A percentile compares a stretch with the other conserved stretches of the same genome.
phyloP scores from a whole-genome alignment of 1,284 basidiomycete species.

The Cryptococcus sp. region DNA sequence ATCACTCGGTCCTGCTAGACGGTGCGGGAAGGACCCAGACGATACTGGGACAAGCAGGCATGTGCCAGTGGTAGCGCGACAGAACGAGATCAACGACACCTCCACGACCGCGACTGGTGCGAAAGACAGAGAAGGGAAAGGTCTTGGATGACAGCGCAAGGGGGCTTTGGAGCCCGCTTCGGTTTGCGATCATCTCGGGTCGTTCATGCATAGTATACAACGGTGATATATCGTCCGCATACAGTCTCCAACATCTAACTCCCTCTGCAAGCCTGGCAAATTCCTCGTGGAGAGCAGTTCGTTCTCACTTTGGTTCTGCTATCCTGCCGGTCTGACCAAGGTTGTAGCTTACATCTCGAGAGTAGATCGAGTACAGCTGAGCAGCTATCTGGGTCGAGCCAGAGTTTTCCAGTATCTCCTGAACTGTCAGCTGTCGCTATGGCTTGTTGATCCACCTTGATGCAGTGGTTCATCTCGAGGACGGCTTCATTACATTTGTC shows the following conservation, averaged over 20 bases:
- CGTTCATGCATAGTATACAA: too few relatives aligned
- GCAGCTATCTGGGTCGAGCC: constrained; percentile 61
- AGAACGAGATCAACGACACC: too few relatives aligned
- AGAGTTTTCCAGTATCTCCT: constrained; percentile 39
- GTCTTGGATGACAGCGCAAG: too few relatives aligned
- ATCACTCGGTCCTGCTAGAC: too few relatives aligned
- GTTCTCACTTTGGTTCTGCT: constrained; percentile 30
- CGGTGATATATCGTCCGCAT: too few relatives aligned
- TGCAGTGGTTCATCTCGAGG: constrained; percentile 43
- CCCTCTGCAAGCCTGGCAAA: background rate
- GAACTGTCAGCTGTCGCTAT: constrained; percentile 3
- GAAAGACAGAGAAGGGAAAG: too few relatives aligned
- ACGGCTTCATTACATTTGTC: constrained; percentile 47
- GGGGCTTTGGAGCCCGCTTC: too few relatives aligned
- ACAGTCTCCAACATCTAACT: background rate
- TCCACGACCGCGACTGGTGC: too few relatives aligned
- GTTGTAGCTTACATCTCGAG: constrained; percentile 80
- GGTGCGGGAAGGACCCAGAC: too few relatives aligned
- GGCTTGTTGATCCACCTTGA: constrained; percentile 28
- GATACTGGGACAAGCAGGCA: too few relatives aligned
- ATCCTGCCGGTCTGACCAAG: constrained; percentile 55
- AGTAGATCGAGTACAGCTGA: constrained; percentile 70
- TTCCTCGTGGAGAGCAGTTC: background rate
- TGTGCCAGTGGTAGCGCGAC: too few relatives aligned
- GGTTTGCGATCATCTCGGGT: too few relatives aligned